phyloP scores from a whole-genome alignment of 2,329 filamentous ascomycete species.

The Coniochaeta sp. region DNA sequence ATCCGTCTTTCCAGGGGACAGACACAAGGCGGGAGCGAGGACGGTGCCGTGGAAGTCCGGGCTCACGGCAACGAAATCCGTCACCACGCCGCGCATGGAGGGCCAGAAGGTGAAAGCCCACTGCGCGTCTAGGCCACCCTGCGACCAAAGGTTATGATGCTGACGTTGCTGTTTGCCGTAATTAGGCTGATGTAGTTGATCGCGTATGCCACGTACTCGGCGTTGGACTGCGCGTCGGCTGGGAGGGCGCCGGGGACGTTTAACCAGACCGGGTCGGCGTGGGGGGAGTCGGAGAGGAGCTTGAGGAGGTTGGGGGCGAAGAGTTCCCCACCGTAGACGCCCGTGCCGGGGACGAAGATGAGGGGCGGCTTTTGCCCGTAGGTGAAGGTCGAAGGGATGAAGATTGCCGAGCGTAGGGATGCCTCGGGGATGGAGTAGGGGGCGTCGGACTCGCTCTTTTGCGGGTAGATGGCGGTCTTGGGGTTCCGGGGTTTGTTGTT shows the following conservation, averaged over 20 bases:
- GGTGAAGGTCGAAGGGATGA: slow-evolving; percentile 41
- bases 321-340: slow-evolving; percentile 34
- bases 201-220: slow-evolving; percentile 50
- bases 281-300: slow-evolving; percentile 31
- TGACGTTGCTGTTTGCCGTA: slow-evolving; percentile 27
- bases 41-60: slow-evolving; percentile 36
- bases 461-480: neutral
- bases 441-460: slow-evolving; percentile 28
- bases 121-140: slow-evolving; percentile 46
- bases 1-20: slow-evolving; percentile 3
- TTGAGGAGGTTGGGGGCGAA: slow-evolving; percentile 42
- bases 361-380: slow-evolving; percentile 38
- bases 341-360: slow-evolving; percentile 47
- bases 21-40: slow-evolving; percentile 10
- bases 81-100: slow-evolving; percentile 33
- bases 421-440: slow-evolving; percentile 39
- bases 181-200: slow-evolving; percentile 46
- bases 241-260: slow-evolving; percentile 43
- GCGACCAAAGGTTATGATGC: slow-evolving; percentile 45
- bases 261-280: slow-evolving; percentile 46
- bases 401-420: slow-evolving; percentile 41
- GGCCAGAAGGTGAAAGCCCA: slow-evolving; percentile 55
- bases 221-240: slow-evolving; percentile 40
- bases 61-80: slow-evolving; percentile 44
- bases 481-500: neutral